Evolutionary conservation across 805 yeast genomes (phyloP).

Genomic region (Candida nanaspora): DNA sequence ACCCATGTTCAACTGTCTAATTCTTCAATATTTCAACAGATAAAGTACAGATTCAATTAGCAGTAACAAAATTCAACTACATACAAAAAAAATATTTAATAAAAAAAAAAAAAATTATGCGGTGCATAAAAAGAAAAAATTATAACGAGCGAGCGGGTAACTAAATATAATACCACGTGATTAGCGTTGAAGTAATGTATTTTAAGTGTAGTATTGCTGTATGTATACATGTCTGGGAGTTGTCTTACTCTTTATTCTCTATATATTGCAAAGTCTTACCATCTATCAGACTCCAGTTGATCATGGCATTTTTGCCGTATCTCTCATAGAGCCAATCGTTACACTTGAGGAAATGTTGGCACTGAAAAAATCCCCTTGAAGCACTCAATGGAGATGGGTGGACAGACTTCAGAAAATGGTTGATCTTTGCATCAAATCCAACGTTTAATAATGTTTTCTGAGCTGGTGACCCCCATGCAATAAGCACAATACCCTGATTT

Average conservation of each 20-base stretch:
- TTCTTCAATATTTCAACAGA: no score
- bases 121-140: not conserved
- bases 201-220: no score
- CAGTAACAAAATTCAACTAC: not conserved
- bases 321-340: conserved; percentile 65
- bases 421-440: conserved; percentile 24
- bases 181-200: no score
- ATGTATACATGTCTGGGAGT: no score
- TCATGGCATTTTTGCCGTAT: conserved; percentile 21
- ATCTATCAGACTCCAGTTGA: conserved; percentile 21
- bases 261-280: conserved; percentile 8
- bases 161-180: no score
- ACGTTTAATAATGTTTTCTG: conserved; percentile 28
- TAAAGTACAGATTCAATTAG: no score
- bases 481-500: conserved; percentile 53
- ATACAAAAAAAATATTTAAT: not conserved
- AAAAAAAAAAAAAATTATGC: not conserved
- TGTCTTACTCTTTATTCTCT: not conserved
- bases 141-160: not conserved
- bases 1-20: not conserved
- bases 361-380: conserved; percentile 74
- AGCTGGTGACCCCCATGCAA: conserved; percentile 54
- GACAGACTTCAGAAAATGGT: conserved; percentile 59
- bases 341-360: conserved; percentile 64
- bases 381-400: conserved; percentile 98